These are phyloP conservation scores for Abrus pulchellus DNA, from an alignment of 306 rosid genomes.

Conservation along the genomic window DNA sequence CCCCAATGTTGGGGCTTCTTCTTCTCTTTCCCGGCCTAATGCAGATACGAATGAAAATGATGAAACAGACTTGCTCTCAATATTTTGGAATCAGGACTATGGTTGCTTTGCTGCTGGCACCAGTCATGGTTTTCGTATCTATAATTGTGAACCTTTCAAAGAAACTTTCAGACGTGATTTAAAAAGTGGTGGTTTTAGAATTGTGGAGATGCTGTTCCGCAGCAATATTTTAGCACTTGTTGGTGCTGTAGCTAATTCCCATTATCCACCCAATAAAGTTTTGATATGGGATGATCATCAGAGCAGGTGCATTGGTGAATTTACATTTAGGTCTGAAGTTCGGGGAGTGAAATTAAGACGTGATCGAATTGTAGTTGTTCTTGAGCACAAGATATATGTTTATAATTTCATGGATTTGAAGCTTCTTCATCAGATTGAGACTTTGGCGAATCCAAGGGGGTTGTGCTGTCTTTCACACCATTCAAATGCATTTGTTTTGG, in stretches of 20 bases:
- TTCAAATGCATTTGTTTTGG: constrained; percentile 85
- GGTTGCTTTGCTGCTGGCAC: constrained; percentile 94
- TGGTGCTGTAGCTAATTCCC: constrained; percentile 78
- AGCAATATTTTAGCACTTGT: constrained; percentile 95
- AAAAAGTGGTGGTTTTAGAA: constrained; percentile 83
- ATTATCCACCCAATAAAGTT: constrained; percentile 88
- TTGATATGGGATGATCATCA: constrained; percentile 97
- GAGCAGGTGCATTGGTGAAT: constrained; percentile 85
- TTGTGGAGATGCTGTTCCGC: constrained; percentile 93
- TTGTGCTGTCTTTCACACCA: constrained; percentile 87
- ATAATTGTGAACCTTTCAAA: constrained; percentile 86
- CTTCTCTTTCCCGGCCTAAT: constrained; percentile 57
- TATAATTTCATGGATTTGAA: constrained; percentile 83
- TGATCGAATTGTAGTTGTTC: constrained; percentile 86
- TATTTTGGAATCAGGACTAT: constrained; percentile 93
- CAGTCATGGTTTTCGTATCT: constrained; percentile 83
- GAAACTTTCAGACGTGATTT: constrained; percentile 92
- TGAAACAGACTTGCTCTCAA: constrained; percentile 67
- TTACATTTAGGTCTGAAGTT: constrained; percentile 87
- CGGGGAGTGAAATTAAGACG: constrained; percentile 85
- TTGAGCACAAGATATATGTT: constrained; percentile 91
- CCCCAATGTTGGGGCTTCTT: constrained; percentile 64
- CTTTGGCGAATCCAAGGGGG: constrained; percentile 87
- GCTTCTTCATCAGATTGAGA: constrained; percentile 93
- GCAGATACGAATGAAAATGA: constrained; percentile 55